Percentiles rank a stretch among this genome's conserved stretches.
These are phyloP conservation scores for Moelleriella libera DNA, from an alignment of 2,329 filamentous ascomycete genomes.

Conservation along the genomic window DNA sequence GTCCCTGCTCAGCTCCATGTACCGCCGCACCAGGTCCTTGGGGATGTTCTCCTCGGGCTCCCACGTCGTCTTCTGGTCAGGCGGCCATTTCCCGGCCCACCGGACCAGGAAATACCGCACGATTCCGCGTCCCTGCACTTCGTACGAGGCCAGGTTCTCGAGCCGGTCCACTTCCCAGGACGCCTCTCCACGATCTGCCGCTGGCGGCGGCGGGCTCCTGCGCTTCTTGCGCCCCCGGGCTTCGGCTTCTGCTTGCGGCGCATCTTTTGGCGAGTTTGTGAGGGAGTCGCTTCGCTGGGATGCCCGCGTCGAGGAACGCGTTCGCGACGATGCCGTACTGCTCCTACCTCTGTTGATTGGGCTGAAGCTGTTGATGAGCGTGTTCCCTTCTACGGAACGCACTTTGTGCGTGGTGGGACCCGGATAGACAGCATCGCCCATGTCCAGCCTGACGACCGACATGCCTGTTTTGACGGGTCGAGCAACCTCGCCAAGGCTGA, in stretches of 20 bases:
- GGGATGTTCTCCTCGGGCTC: constrained; percentile 40
- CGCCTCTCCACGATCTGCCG: constrained; percentile 7
- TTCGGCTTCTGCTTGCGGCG: neutral
- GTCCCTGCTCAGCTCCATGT: constrained; percentile 16
- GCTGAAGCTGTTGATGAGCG: neutral
- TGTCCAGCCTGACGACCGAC: neutral
- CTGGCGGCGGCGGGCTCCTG: neutral
- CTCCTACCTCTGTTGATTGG: neutral
- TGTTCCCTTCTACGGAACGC: constrained; percentile 2
- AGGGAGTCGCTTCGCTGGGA: neutral
- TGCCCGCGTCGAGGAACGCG: neutral
- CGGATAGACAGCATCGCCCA: neutral
- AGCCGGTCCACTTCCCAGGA: constrained; percentile 30
- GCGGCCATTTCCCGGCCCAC: constrained; percentile 43
- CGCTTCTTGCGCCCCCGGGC: neutral
- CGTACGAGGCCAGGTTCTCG: constrained; percentile 23
- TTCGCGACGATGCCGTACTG: neutral
- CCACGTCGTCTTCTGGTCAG: constrained; percentile 42
- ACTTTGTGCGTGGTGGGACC: neutral
- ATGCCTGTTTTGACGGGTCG: neutral
- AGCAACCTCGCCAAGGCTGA: neutral
- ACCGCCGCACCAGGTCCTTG: constrained; percentile 23
- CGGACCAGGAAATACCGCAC: constrained; percentile 36
- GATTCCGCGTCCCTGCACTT: constrained; percentile 18
- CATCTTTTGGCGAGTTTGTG: neutral